Conservation (phyloP, 768 basidiomycete species). For the Lentinula aciculospora region DNA sequence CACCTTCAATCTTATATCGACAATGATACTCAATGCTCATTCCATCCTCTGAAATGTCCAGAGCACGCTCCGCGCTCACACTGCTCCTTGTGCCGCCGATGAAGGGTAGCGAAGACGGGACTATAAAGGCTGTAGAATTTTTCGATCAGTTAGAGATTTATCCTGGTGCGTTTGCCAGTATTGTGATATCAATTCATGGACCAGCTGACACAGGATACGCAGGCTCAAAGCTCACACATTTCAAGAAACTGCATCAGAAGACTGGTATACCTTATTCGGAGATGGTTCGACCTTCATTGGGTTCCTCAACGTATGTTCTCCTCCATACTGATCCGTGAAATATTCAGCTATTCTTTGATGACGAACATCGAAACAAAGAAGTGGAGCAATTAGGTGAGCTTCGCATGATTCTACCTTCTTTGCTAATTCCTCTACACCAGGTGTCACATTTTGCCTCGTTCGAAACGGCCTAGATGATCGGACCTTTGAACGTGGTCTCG, state of each 20-base stretch:
- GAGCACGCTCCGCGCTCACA: constrained; percentile 71
- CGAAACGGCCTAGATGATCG: constrained; percentile 50
- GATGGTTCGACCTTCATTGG: constrained; percentile 46
- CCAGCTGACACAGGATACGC: not conserved
- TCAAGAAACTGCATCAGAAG: constrained; percentile 63
- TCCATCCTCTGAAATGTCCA: constrained; percentile 20
- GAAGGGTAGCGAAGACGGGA: constrained; percentile 14
- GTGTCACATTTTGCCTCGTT: constrained; percentile 81
- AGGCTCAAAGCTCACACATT: constrained; percentile 82
- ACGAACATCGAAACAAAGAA: constrained; percentile 58
- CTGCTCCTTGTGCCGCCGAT: constrained; percentile 49
- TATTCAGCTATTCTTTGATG: constrained; percentile 63
- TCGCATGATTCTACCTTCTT: not conserved
- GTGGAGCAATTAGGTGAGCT: constrained; percentile 52
- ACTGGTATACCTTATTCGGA: constrained; percentile 76
- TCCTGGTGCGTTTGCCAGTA: constrained; percentile 38
- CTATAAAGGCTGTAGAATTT: constrained; percentile 47
- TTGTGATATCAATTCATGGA: not conserved
- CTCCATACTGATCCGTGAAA: not conserved
- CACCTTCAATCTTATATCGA: not conserved
- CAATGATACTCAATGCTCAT: not conserved
- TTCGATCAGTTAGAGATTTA: constrained; percentile 75
- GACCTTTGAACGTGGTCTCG: constrained; percentile 68
- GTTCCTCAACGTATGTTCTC: not conserved
- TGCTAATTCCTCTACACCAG: constrained; percentile 23